Conservation (phyloP, 179 eudicot genomes). For the Beta corolliflora region DNA sequence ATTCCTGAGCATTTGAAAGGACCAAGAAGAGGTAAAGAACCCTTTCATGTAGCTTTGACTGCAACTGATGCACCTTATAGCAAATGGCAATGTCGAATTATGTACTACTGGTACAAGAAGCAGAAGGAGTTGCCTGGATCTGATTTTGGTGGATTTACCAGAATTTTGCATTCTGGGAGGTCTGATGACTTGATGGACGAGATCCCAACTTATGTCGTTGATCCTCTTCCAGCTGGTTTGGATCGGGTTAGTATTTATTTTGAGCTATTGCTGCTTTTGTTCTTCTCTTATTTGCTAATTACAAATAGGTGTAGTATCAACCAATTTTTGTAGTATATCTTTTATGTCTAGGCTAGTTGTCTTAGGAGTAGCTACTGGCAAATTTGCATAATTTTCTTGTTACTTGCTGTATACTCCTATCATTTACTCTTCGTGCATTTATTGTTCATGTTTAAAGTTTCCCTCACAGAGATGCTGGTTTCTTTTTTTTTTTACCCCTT, state of each 20-base stretch:
- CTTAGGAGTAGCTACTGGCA: background rate
- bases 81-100: slow-evolving; percentile 91
- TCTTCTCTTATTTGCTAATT: background rate
- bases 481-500: background rate
- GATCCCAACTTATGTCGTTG: slow-evolving; percentile 83
- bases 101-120: slow-evolving; percentile 94
- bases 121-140: slow-evolving; percentile 70
- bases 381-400: background rate
- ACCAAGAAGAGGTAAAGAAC: slow-evolving; percentile 35
- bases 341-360: background rate
- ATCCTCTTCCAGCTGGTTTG: slow-evolving; percentile 81
- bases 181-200: slow-evolving; percentile 82
- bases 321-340: background rate
- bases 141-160: slow-evolving; percentile 83
- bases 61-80: slow-evolving; percentile 89
- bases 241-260: slow-evolving; percentile 64
- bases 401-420: background rate
- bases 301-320: background rate
- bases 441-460: background rate
- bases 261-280: background rate
- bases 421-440: background rate
- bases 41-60: slow-evolving; percentile 81
- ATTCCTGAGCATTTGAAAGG: slow-evolving; percentile 51
- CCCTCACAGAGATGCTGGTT: background rate
- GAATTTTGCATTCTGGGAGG: slow-evolving; percentile 81